Evolutionary conservation across 495 filamentous ascomycete genomes (phyloP).

Genomic region (Penicillium goetzii): DNA sequence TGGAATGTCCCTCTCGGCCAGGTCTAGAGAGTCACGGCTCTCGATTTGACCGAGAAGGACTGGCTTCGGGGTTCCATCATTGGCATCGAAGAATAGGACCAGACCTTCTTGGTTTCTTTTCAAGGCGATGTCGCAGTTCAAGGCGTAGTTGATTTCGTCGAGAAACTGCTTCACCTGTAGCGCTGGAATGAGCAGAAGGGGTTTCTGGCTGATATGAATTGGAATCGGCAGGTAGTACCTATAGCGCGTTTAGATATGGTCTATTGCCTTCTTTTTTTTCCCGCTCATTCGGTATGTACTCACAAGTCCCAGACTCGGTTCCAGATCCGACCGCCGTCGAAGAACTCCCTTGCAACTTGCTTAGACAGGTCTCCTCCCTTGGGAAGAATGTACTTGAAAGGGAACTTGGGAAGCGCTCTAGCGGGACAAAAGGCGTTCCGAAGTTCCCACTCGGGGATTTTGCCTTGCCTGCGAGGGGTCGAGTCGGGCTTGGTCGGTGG

Average conservation of each 20-base stretch:
- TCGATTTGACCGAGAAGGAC: constrained; percentile 63
- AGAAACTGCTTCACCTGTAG: constrained; percentile 64
- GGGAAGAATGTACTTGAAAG: constrained; percentile 57
- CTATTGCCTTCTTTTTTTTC: neutral
- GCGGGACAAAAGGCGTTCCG: constrained; percentile 60
- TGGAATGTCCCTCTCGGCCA: constrained; percentile 21
- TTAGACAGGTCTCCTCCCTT: constrained; percentile 40
- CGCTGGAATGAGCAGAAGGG: constrained; percentile 66
- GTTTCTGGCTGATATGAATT: constrained; percentile 40
- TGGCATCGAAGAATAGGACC: constrained; percentile 54
- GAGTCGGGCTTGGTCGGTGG: neutral
- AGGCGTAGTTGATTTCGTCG: constrained; percentile 57
- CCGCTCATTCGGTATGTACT: constrained; percentile 37
- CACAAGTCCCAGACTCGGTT: constrained; percentile 74
- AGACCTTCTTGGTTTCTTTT: constrained; percentile 55
- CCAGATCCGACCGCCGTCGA: constrained; percentile 62
- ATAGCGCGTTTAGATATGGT: neutral
- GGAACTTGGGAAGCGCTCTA: constrained; percentile 59
- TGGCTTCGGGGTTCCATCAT: constrained; percentile 60
- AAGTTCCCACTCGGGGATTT: neutral
- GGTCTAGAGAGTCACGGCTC: constrained; percentile 35
- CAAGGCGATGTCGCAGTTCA: constrained; percentile 53
- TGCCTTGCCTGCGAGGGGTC: neutral
- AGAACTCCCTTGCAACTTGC: constrained; percentile 56
- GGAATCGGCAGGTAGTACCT: constrained; percentile 73